A percentile compares a stretch with the other conserved stretches of the same genome.
phyloP scores from a whole-genome alignment of 371 early-diverging fungal genomes.

The Mortierella sp. region DNA sequence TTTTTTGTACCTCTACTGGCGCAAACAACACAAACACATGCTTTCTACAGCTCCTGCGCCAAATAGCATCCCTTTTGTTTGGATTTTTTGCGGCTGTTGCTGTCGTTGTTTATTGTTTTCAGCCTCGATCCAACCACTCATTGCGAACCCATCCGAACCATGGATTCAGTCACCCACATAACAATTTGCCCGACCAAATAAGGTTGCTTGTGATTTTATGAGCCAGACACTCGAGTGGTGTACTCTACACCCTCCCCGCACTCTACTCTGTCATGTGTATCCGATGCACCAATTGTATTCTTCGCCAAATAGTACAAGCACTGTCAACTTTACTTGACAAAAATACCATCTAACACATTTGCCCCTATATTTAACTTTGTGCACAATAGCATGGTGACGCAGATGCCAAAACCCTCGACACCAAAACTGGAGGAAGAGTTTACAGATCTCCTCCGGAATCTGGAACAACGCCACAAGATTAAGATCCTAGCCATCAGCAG shows the following conservation, averaged over 20 bases:
- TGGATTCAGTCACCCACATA: neutral
- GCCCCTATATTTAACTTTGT: neutral
- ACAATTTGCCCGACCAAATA: neutral
- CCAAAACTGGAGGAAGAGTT: conserved; percentile 52
- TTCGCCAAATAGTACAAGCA: neutral
- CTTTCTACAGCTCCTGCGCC: neutral
- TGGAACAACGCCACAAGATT: conserved; percentile 53
- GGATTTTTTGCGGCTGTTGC: neutral
- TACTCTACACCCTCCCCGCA: neutral
- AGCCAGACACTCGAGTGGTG: too few relatives aligned
- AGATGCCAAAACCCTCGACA: conserved; percentile 55
- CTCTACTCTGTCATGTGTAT: neutral
- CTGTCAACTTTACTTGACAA: neutral
- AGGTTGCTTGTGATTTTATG: neutral
- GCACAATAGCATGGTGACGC: conserved; percentile 45
- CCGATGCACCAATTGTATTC: neutral
- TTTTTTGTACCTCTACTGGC: neutral
- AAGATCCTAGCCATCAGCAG: conserved; percentile 53
- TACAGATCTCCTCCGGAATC: conserved; percentile 40
- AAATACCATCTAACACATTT: neutral
- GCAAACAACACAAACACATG: conserved; percentile 3
- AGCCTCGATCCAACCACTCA: too few relatives aligned
- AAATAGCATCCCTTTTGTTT: neutral
- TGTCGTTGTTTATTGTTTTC: neutral
- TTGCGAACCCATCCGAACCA: neutral